Evolutionary conservation across 2,329 filamentous ascomycete species (phyloP), one percentile per base, ranked within the genome.

Genomic region (Clathrospora elynae): DNA sequence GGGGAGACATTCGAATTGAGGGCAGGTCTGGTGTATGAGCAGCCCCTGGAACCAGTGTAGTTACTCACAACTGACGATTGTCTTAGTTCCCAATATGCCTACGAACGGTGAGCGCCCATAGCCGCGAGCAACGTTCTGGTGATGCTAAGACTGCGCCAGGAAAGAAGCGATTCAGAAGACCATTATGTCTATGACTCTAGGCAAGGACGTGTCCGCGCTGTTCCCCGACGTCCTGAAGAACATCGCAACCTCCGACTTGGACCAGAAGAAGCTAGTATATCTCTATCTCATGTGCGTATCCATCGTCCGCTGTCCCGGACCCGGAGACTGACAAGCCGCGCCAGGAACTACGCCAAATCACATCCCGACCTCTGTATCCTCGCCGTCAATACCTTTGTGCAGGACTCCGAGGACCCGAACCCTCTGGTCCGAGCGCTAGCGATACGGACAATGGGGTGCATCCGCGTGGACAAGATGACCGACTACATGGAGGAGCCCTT

Each of bases 131-230:
- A 18, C n/a, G n/a, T 5, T 32, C 14, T 7, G 9, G n/a, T 10
- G 11, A 52, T 62, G 71, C 72, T 75, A 53, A 74, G 37, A 45
- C 29, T 46, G 18, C 26, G 41, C 31, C 50, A 83, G 90, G 66
- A 99, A 99, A 74, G 93, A 99, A 78, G 88, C 93, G 16, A 99
- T 99, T 61, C 93, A 99, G 71, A 97, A 96, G 80, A 99, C 93
- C 55, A 99, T 99, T 76, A 97, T 97, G 91, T 91, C 93, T 69
- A 99, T 99, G 93, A 99, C 93, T 1, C 73, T 99, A 61, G 93
- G 93, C 71, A 99, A 99, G 74, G 93, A 99, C 75, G 93, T 99
- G 47, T 99, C 93, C 39, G 88, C 91, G 42, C 78, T 99, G 53
- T 99, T 99, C 70, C 93, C 93, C 2, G 93, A 99, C 68, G 93